Base-by-base conservation (phyloP, 148 eudicot species). In the Nepenthes gracilis region DNA sequence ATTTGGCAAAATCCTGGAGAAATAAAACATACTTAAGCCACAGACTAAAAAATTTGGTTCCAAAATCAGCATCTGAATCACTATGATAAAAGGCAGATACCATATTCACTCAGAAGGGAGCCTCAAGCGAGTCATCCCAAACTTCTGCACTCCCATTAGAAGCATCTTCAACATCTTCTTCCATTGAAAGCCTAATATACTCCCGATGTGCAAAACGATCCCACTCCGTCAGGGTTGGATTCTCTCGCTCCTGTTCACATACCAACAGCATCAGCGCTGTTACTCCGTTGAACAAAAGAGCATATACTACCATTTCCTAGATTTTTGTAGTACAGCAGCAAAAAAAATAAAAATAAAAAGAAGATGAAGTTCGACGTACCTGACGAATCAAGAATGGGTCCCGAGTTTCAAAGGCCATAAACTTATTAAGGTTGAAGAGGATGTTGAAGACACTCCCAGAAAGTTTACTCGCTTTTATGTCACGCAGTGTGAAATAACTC, bases 91-190 rank as follows among this genome's bases (percentile, higher is more conserved):
- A 5, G 33, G 36, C 12, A 54, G 9, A 8, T 35, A 55, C 36
- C 14, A 36, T 32, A 55, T 55, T 33, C 36, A 32, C 23, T 91
- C 76, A 92, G 72, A 92, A 92, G 48, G 98, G 96, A 70, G 96
- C 94, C 72, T 92, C 98, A 11, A 85, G 88, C 62, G 98, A 88
- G 75, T 92, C 97, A 72, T 92, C 97, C 97, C 97, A 92, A 51
- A 85, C 94, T 82, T 92, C 96, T 52, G 90, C 97, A 82, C 97
- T 92, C 62, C 97, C 97, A 74, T 88, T 92, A 33, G 98, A 88
- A 62, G 87, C 92, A 72, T 91, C 97, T 72, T 91, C 97, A 62
- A 85, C 94, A 78, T 92, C 98, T 74, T 92, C 98, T 79, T 92
- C 98, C 98, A 92, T 92, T 10, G 98, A 92, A 63, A 92, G 90